Evolutionary conservation across 192 early-diverging fungal genomes (phyloP), one percentile per base, ranked within the genome.

Genomic region (Coemansia sp.): DNA sequence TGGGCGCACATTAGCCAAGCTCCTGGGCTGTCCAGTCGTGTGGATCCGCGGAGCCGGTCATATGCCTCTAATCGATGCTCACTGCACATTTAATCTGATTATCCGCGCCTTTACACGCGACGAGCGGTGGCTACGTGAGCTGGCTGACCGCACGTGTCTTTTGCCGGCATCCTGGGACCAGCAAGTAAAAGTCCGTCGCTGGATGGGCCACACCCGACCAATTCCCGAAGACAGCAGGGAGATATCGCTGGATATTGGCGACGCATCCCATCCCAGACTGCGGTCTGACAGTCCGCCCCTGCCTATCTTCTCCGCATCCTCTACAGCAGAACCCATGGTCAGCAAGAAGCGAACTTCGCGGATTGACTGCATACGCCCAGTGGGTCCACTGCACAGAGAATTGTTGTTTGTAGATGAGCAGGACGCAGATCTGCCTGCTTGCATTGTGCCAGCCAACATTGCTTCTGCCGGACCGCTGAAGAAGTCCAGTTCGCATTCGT

Each of bases 61-160:
- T 50, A 84, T 84, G 82, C 70, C 77, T 14, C 62, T 66, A 29
- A 80, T 84, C 4, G 82, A 84, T 29, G 68, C 73, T 0, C 77
- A 79, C 54, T 70, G 74, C 33, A 71, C 73, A 14, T 84, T 84
- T 52, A 84, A 84, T 52, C 57, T 74, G 10, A 33, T 80, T 0
- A 19, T 84, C 6, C 74, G 70, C 10, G 77, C 74, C 0, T 74
- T 76, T 30, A 74, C 71, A 2, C 22, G 70, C 20, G 21, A 71
- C 21, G 79, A 81, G 22, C 46, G 21, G 3, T 81, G 79, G 79
- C 36, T 81, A 4, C 9, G 46, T 2, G 46, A 67, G 19, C 19
- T 75, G 33, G 66, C 69, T 17, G 78, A 80, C 51, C 56, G 63
- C 14, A 62, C 66, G 0, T n/a, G 27, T 14, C 27, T 80, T 4